Evolutionary conservation across 2,329 filamentous ascomycete genomes (phyloP), one percentile per base, ranked within the genome.

Genomic region (Fusarium cicatricum): DNA sequence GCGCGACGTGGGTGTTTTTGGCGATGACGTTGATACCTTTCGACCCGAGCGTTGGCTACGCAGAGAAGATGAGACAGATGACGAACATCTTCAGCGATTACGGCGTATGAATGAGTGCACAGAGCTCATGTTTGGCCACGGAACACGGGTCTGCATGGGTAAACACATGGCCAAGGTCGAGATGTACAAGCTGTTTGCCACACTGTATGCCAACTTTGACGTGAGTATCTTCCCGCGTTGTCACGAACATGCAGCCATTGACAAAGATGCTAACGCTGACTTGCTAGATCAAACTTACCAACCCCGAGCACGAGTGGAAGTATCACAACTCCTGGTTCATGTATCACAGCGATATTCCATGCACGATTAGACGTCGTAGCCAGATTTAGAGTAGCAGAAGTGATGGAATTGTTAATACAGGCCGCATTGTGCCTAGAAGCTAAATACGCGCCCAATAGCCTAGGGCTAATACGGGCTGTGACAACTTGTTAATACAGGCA

Each of bases 301-400:
- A 38, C 12, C 39, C 51, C 0, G 36, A 46, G 8, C 60, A 62
- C 9, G 43, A 19, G 14, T 62, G 60, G 60, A 57, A 42, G 11
- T 60, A 62, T 41, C 51, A 60, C 12, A 63, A 62, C n/a, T 60
- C 52, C 6, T 62, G 60, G 60, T 62, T 62, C 5, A 62, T 62
- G 60, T 62, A 62, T n/a, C 60, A 62, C 1, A 57, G 44, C n/a
- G 60, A 62, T 5, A 62, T 62, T 1, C 60, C 60, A 4, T 62
- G 60, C 15, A 60, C 29, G 11, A 45, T 62, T 7, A 63, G 21
- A 5, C 51, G 32, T 8, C 47, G 51, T n/a, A n/a, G n/a, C n/a
- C n/a, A n/a, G n/a, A n/a, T n/a, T n/a, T n/a, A n/a, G n/a, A n/a
- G n/a, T n/a, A n/a, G n/a, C n/a, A n/a, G n/a, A n/a, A n/a, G n/a